Percentiles rank a stretch among this genome's conserved stretches.
phyloP scores from a whole-genome alignment of 2,329 filamentous ascomycete species.

The Aspergillus ruber region DNA sequence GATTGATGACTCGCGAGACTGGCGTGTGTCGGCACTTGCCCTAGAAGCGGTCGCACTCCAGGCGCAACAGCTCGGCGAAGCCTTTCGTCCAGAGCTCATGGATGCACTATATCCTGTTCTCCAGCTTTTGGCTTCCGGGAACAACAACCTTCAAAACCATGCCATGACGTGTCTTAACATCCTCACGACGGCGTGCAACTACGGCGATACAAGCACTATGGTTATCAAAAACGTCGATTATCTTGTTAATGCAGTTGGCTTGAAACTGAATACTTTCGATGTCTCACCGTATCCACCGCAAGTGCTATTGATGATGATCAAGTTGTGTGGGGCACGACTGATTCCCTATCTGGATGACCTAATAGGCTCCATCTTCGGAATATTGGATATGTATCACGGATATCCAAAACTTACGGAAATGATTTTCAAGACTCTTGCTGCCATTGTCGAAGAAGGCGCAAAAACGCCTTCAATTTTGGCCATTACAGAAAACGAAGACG shows the following conservation, averaged over 20 bases:
- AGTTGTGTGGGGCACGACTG: slow-evolving; percentile 70
- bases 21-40: slow-evolving; percentile 70
- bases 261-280: slow-evolving; percentile 86
- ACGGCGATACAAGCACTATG: slow-evolving; percentile 65
- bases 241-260: slow-evolving; percentile 83
- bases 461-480: slow-evolving; percentile 47
- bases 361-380: slow-evolving; percentile 82
- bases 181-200: slow-evolving; percentile 69
- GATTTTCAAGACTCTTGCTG: slow-evolving; percentile 74
- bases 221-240: slow-evolving; percentile 93
- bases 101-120: slow-evolving; percentile 89
- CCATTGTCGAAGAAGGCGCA: slow-evolving; percentile 75
- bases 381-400: slow-evolving; percentile 90
- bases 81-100: slow-evolving; percentile 78
- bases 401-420: slow-evolving; percentile 80
- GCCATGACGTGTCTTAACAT: slow-evolving; percentile 77
- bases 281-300: slow-evolving; percentile 86
- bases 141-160: slow-evolving; percentile 64
- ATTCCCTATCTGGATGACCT: slow-evolving; percentile 89
- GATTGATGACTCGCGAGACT: slow-evolving; percentile 47
- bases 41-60: slow-evolving; percentile 75
- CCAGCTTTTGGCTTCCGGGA: slow-evolving; percentile 72
- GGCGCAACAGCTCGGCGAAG: slow-evolving; percentile 57
- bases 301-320: slow-evolving; percentile 90
- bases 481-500: slow-evolving; percentile 30